phyloP scores from a whole-genome alignment of 129 eudicot genomes.

The Solidago caesia region DNA sequence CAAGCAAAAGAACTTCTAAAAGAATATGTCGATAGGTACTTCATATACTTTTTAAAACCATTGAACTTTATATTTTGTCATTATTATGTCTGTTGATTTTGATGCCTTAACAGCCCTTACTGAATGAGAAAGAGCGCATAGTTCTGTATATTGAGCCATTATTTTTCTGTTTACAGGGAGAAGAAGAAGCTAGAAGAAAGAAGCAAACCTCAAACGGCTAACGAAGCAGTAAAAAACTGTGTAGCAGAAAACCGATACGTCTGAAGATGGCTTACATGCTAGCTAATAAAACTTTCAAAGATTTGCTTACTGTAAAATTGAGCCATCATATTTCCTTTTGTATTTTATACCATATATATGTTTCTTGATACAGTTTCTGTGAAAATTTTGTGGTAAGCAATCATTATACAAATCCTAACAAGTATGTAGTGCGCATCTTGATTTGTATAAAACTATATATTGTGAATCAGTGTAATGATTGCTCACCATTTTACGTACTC shows the following conservation, averaged over 20 bases:
- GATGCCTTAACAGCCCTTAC: background rate
- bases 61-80: background rate
- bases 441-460: slow-evolving; percentile 13
- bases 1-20: slow-evolving; percentile 83
- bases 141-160: background rate
- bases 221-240: slow-evolving; percentile 63
- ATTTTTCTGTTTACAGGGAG: slow-evolving; percentile 49
- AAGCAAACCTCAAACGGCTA: slow-evolving; percentile 60
- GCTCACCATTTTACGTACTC: background rate
- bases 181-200: slow-evolving; percentile 84
- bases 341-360: background rate
- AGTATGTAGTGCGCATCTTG: slow-evolving; percentile 12
- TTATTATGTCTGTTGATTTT: background rate
- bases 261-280: slow-evolving; percentile 11
- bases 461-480: slow-evolving; percentile 10
- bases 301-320: slow-evolving; percentile 25
- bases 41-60: slow-evolving; percentile 2
- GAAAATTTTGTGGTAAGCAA: slow-evolving; percentile 19
- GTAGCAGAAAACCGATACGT: slow-evolving; percentile 38
- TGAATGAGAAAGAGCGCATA: background rate
- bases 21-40: slow-evolving; percentile 84
- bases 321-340: slow-evolving; percentile 17
- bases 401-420: slow-evolving; percentile 34
- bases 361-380: slow-evolving; percentile 28
- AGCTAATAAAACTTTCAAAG: slow-evolving; percentile 4